These are phyloP conservation scores for Mycogone perniciosa DNA, from an alignment of 2,329 filamentous ascomycete genomes.

Conservation along the genomic window DNA sequence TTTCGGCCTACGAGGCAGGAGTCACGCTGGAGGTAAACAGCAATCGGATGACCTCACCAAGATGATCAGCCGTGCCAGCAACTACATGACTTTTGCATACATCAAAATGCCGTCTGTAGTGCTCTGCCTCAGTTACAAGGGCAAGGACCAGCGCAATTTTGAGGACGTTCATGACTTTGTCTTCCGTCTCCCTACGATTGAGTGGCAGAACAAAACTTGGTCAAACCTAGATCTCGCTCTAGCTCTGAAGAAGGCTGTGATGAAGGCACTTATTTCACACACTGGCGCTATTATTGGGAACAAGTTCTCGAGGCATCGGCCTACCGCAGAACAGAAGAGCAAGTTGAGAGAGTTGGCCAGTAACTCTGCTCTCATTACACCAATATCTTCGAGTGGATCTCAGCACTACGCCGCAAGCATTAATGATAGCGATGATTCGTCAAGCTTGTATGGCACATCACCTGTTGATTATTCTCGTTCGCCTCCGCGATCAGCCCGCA, in stretches of 20 bases:
- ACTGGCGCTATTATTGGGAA: constrained; percentile 95
- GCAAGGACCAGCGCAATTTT: constrained; percentile 88
- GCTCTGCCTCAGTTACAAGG: constrained; percentile 92
- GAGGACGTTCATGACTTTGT: constrained; percentile 98
- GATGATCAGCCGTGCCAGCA: constrained; percentile 92
- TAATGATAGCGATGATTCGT: constrained; percentile 52
- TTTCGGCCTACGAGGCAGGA: constrained; percentile 50
- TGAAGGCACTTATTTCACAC: constrained; percentile 89
- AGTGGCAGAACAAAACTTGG: constrained; percentile 99
- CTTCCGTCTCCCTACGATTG: constrained; percentile 87
- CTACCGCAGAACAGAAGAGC: constrained; percentile 70
- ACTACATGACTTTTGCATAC: constrained; percentile 95
- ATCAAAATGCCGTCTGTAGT: constrained; percentile 94
- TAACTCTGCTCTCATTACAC: constrained; percentile 58
- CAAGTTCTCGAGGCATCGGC: constrained; percentile 87
- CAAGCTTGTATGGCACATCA: constrained; percentile 47
- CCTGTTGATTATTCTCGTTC: constrained; percentile 54
- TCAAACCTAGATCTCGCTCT: constrained; percentile 92
- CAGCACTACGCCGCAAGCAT: constrained; percentile 36
- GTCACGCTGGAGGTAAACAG: constrained; percentile 49
- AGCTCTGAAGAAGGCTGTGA: constrained; percentile 88
- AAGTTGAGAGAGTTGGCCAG: constrained; percentile 80
- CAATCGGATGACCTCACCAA: constrained; percentile 85
- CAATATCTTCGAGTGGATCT: constrained; percentile 32
- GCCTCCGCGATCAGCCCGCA: constrained; percentile 47